A percentile compares a stretch with the other conserved stretches of the same genome.
phyloP scores from a whole-genome alignment of 768 basidiomycete species.

The Kwoniella sp. region DNA sequence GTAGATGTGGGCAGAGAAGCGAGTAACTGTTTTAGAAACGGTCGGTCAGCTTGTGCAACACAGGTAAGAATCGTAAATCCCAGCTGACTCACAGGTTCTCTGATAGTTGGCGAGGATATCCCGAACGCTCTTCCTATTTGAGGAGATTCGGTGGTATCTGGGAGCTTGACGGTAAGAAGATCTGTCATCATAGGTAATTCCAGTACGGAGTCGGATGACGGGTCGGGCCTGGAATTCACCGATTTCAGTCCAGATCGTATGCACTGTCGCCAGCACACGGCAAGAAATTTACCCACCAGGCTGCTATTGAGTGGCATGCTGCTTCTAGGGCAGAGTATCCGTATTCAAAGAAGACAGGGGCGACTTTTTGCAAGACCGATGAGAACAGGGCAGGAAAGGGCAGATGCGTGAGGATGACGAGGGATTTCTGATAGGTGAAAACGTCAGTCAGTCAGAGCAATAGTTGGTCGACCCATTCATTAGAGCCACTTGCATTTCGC shows the following conservation, averaged over 20 bases:
- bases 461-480: too few species aligned
- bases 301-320: conserved; percentile 80
- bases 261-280: conserved; percentile 54
- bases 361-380: conserved; percentile 69
- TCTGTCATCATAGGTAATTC: conserved; percentile 84
- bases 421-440: conserved; percentile 62
- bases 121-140: conserved; percentile 69
- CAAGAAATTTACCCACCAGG: conserved; percentile 64
- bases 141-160: conserved; percentile 68
- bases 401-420: conserved; percentile 78
- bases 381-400: conserved; percentile 79
- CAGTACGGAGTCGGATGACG: conserved; percentile 65
- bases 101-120: conserved; percentile 49
- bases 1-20: conserved; percentile 53
- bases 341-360: conserved; percentile 66
- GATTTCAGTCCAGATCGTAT: conserved; percentile 35
- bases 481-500: background rate
- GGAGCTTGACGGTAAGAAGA: conserved; percentile 72
- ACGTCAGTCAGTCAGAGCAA: background rate
- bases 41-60: background rate
- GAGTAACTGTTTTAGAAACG: conserved; percentile 40
- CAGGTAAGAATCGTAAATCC: too few species aligned
- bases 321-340: conserved; percentile 80
- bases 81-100: conserved; percentile 16
- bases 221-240: conserved; percentile 87